phyloP scores from a whole-genome alignment of 768 basidiomycete species.

The Lentinula sp. region DNA sequence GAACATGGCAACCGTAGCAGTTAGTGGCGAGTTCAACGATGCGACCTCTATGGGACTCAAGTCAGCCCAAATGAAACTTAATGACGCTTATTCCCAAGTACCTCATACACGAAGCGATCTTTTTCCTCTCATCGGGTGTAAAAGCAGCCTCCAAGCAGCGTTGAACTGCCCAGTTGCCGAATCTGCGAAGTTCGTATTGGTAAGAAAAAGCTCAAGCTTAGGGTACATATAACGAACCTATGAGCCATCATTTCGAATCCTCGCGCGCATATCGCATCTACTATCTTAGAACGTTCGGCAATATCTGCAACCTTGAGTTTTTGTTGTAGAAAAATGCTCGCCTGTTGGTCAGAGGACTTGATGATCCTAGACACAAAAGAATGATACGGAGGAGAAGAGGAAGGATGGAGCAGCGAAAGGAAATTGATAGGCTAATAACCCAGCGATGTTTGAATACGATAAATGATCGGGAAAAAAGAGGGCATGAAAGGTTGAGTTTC shows the following conservation, averaged over 20 bases:
- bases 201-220: constrained; percentile 2
- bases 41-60: constrained; percentile 46
- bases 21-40: constrained; percentile 86
- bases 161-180: constrained; percentile 91
- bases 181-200: constrained; percentile 35
- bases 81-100: constrained; percentile 20
- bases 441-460: neutral
- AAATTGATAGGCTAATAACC: constrained; percentile 77
- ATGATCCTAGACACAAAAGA: constrained; percentile 81
- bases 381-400: constrained; percentile 78
- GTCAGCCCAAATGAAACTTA: constrained; percentile 4
- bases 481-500: constrained; percentile 1
- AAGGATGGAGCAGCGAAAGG: constrained; percentile 77
- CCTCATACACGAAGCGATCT: constrained; percentile 87
- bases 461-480: constrained; percentile 12
- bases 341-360: constrained; percentile 87
- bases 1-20: constrained; percentile 85
- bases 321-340: constrained; percentile 85
- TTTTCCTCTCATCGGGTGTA: constrained; percentile 66
- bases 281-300: constrained; percentile 74
- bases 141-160: constrained; percentile 79
- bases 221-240: constrained; percentile 27
- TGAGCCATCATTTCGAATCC: constrained; percentile 95
- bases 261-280: constrained; percentile 78
- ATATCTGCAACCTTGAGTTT: constrained; percentile 83